Evolutionary conservation across 2,329 filamentous ascomycete genomes (phyloP), one percentile per base, ranked within the genome.

Genomic region (Aureobasidium sp.): DNA sequence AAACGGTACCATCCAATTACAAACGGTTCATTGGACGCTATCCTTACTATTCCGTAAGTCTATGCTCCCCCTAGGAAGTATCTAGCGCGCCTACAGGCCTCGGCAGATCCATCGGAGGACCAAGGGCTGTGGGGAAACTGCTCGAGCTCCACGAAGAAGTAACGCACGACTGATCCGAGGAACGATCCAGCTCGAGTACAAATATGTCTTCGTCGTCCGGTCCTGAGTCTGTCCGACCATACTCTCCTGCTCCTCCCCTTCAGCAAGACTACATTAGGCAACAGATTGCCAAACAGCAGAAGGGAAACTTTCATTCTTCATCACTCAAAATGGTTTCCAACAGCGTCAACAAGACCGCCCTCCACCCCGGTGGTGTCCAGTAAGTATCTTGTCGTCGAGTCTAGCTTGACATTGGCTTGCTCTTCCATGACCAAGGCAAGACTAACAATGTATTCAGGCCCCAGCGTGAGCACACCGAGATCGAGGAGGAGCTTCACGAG

Each of bases 401-500:
- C 32, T 6, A 37, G 39, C 55, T 63, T 49, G 15, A 21, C 47
- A 53, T 58, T 48, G 21, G 32, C 42, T 62, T 65, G 48, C 62
- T 37, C 53, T 57, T 64, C 59, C 68, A 61, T 50, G 41, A 52
- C 6, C 34, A 37, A 34, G 6, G 15, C 50, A 30, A 37, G 6
- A 27, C 63, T 62, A 47, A 55, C 42, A 60, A 52, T 29, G 48
- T 59, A 41, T 62, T 44, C 72, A 95, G 91, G 78, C 90, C 92
- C 66, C 82, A 86, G 73, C 83, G 83, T 72, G 89, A 95, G 75
- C 93, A 97, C 85, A 97, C 94, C 49, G 94, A 97, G 77, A 86
- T 99, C 67, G 91, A 99, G 80, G 91, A 97, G 80, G 91, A 96
- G 77, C 89, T 99, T 65, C 92, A 97, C 78, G 91, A 97, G 78